phyloP scores from a whole-genome alignment of 139 green algal species.

The Mesotaenium endlicherianum region DNA sequence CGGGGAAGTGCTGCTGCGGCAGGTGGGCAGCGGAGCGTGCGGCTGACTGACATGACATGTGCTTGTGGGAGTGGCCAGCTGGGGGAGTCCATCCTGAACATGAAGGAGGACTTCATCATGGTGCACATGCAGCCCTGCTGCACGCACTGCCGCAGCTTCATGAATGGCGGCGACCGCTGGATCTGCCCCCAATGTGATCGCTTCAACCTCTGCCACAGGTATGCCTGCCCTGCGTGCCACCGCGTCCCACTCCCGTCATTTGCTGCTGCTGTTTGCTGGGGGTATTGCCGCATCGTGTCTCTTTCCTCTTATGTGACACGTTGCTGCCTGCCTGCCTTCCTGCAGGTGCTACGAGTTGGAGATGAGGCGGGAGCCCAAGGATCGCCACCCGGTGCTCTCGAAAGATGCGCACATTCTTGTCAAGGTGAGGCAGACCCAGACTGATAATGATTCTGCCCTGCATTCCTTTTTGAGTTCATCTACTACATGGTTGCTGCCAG shows the following conservation, averaged over 20 bases:
- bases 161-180: conserved; percentile 41
- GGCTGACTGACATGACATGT: no score
- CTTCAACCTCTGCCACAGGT: conserved; percentile 47
- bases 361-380: not conserved
- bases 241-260: no score
- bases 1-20: no score
- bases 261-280: no score
- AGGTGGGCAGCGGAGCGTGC: no score
- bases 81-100: conserved; percentile 79
- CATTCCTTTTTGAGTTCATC: not conserved
- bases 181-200: not conserved
- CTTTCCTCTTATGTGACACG: not conserved
- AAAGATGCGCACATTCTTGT: conserved; percentile 21
- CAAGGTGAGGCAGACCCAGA: not conserved
- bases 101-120: conserved; percentile 98
- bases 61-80: conserved; percentile 59
- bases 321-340: not conserved
- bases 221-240: not conserved
- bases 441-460: no score
- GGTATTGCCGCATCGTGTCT: no score
- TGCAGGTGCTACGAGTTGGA: conserved; percentile 39
- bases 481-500: not conserved
- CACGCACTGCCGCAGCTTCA: conserved; percentile 79
- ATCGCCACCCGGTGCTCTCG: conserved; percentile 22
- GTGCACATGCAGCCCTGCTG: conserved; percentile 90